Conservation (phyloP, 192 early-diverging fungal genomes). For the Dimargaris cristalligena region DNA sequence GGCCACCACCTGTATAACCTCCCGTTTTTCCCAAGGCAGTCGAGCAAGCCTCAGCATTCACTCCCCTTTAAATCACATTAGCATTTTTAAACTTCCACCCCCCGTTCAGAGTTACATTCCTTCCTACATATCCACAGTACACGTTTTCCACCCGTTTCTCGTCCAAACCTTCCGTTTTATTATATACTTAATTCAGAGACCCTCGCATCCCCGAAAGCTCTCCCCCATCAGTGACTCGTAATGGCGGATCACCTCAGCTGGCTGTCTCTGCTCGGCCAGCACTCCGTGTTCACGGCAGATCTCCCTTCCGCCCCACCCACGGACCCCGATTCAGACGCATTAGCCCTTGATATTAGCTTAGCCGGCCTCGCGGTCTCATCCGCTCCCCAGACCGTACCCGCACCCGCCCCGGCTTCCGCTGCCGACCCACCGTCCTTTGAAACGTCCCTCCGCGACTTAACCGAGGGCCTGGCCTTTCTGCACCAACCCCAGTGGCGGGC, state of each 20-base stretch:
- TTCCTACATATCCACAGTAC: too few relatives aligned
- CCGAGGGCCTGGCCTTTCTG: not conserved
- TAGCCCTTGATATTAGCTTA: not conserved
- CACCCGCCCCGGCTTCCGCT: not conserved
- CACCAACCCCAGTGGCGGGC: not conserved
- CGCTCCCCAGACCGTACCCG: not conserved
- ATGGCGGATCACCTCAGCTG: not conserved
- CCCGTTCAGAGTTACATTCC: too few relatives aligned
- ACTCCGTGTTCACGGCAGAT: conserved; percentile 1
- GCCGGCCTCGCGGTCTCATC: too few relatives aligned
- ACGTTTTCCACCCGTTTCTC: too few relatives aligned
- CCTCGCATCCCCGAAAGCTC: too few relatives aligned
- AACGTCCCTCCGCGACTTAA: not conserved
- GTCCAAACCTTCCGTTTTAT: too few relatives aligned
- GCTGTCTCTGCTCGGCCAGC: not conserved
- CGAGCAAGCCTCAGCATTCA: too few relatives aligned
- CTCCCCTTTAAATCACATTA: too few relatives aligned
- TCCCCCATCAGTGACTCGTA: not conserved
- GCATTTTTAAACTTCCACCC: too few relatives aligned
- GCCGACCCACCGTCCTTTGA: not conserved
- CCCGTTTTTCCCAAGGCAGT: too few relatives aligned
- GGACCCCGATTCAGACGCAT: not conserved
- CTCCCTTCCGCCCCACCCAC: not conserved
- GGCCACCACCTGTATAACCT: too few relatives aligned
- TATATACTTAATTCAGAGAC: too few relatives aligned